These are phyloP conservation scores for Tetradesmus lagerheimii DNA, from an alignment of 139 green algal genomes.

Conservation along the genomic window DNA sequence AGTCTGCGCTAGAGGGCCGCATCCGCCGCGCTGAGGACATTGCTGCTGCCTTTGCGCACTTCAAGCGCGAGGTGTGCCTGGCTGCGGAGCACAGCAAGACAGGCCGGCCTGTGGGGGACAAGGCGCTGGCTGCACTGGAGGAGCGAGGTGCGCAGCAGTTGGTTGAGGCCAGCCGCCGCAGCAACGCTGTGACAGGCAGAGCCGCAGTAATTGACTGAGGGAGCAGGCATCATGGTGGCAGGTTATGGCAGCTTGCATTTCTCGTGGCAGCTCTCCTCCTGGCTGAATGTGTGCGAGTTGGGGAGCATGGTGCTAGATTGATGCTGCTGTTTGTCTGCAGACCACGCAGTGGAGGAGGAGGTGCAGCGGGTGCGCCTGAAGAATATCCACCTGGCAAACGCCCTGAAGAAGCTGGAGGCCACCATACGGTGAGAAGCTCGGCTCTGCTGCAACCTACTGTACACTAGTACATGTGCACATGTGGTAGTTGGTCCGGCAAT, in stretches of 20 bases:
- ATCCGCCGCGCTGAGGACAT: slow-evolving; percentile 73
- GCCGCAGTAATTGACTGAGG: no score
- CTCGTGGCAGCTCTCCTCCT: not conserved
- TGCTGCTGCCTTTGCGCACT: slow-evolving; percentile 69
- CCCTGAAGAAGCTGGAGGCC: slow-evolving; percentile 45
- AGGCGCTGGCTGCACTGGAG: slow-evolving; percentile 65
- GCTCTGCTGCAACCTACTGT: no score
- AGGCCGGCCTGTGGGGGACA: slow-evolving; percentile 58
- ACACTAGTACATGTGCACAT: no score
- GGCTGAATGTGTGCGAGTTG: no score
- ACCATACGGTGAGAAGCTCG: slow-evolving; percentile 57
- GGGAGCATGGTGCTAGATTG: not conserved
- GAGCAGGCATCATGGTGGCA: no score
- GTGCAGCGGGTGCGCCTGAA: slow-evolving; percentile 75
- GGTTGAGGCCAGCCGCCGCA: no score
- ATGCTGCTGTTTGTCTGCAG: slow-evolving; percentile 36
- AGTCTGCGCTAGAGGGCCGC: slow-evolving; percentile 59
- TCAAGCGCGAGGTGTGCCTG: slow-evolving; percentile 74
- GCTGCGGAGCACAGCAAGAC: slow-evolving; percentile 67
- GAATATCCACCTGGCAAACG: slow-evolving; percentile 76
- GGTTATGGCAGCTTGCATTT: no score
- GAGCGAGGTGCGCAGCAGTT: slow-evolving; percentile 52
- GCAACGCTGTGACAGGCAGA: not conserved
- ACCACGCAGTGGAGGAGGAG: slow-evolving; percentile 68
- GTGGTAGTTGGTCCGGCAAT: no score